Base-by-base conservation (phyloP, 345 rosid species). In the Eucalyptus albens region DNA sequence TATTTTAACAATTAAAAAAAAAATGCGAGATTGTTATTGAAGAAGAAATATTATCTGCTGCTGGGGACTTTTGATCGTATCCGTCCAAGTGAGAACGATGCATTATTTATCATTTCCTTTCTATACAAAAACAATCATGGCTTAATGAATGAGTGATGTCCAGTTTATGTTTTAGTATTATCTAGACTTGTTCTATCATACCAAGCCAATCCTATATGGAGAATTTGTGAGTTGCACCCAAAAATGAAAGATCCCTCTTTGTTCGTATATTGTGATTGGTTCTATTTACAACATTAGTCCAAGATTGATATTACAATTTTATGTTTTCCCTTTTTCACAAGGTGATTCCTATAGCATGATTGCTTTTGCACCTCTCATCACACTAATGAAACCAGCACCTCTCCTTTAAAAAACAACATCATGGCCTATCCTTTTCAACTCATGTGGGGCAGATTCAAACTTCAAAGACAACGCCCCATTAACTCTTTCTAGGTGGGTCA, bases 401-500 rank as follows among this genome's bases (percentile, higher is more conserved):
- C 85, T 77, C 29, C 47, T 40, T 77, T 77, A 26, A 40, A 40
- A 77, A 77, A 40, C 27, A 40, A 77, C 85, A 37, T 77, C 47
- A 77, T 77, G 85, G 16, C 47, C 47, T 40, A 37, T 77, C 85
- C 47, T 40, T 72, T 77, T 77, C 85, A 37, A 37, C 83, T 77
- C 7, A 6, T 77, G 83, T 37, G 83, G 83, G 83, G 45, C 83
- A 77, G 47, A 77, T 77, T 77, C 45, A 77, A 21, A 40, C 47
- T 77, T 77, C 85, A 77, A 77, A 40, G 85, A 40, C 47, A 40
- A 77, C 44, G 47, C 85, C 85, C 85, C 85, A 77, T 31, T 12
- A n/a, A 42, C 45, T 19, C 26, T n/a, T 51, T 55, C 65, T 31
- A 87, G 85, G 89, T 92, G 92, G 95, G 93, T 89, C 94, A 91